Evolutionary conservation across 768 basidiomycete species (phyloP), one percentile per base, ranked within the genome.

Genomic region (Tricholoma hemisulphureum): DNA sequence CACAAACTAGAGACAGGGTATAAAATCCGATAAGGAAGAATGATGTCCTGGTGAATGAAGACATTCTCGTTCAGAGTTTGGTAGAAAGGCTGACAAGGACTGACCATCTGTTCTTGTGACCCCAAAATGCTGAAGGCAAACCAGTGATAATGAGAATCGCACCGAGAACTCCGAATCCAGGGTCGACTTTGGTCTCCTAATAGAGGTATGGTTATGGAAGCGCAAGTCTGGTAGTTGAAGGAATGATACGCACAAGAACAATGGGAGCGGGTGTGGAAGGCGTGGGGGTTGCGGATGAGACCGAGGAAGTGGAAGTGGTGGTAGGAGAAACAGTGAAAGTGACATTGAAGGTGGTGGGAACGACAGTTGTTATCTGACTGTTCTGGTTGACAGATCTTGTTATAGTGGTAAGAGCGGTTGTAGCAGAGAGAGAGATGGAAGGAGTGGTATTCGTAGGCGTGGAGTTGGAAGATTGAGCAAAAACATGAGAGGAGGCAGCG

Each of bases 11-110:
- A 21, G 93, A 83, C 45, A 95, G 79, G 45, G 91, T 84, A 75
- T 97, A 98, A 73, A 93, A 93, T 39, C 93, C 92, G 60, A 91
- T 88, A 65, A 98, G 80, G 74, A 97, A 96, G 78, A 95, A 89
- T 11, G 94, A 95, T 18, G 91, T 91, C 91, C 93, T 93, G 60
- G 26, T 31, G 55, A 57, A 48, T 56, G 52, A 54, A 46, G 56
- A 61, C 61, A n/a, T 28, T 10, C 26, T 9, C 5, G 4, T 49
- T 10, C 6, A 62, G 66, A 55, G 51, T 49, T 46, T 46, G 48
- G 58, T 49, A 61, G 60, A 53, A 61, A 21, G 14, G 8, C 56
- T 20, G 55, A 55, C 18, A 59, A 57, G 57, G 39, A 76, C 82
- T 39, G 67, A 90, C 94, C 95, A 96, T 81, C 94, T 78, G 71